phyloP scores from a whole-genome alignment of 208 protist genomes.

The Leishmania turanica region DNA sequence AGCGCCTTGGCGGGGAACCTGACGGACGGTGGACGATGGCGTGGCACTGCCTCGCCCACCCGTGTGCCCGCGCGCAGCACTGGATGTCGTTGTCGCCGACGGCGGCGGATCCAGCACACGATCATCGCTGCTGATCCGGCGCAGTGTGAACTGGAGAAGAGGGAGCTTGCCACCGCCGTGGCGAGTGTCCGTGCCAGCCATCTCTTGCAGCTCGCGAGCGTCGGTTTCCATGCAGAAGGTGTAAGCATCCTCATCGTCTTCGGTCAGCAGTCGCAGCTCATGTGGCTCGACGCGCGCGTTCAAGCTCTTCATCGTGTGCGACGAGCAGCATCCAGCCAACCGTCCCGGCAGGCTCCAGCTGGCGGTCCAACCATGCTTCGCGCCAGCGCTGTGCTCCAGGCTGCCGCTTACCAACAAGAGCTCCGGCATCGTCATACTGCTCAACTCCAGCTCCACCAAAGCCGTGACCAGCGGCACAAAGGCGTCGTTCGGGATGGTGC shows the following conservation, averaged over 20 bases:
- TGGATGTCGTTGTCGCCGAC: not conserved
- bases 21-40: not conserved
- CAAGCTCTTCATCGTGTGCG: not conserved
- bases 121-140: not conserved
- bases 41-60: not conserved
- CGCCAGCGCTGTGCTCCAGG: not conserved
- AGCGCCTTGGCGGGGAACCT: not conserved
- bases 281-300: slow-evolving; percentile 1
- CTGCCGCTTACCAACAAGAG: not conserved
- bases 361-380: not conserved
- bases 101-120: slow-evolving; percentile 1
- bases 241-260: not conserved
- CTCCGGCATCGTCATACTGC: not conserved
- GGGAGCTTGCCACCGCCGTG: not conserved
- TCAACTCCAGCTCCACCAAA: not conserved
- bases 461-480: slow-evolving; percentile 1
- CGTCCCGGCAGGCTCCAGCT: not conserved
- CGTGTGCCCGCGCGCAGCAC: not conserved
- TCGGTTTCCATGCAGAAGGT: not conserved
- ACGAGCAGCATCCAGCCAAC: not conserved
- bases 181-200: not conserved
- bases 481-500: not conserved
- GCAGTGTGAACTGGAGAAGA: slow-evolving; percentile 4
- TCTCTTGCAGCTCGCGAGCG: not conserved
- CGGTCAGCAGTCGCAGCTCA: slow-evolving; percentile 10